Base-by-base conservation (phyloP, 2,329 filamentous ascomycete genomes). In the Epichloe scottii region DNA sequence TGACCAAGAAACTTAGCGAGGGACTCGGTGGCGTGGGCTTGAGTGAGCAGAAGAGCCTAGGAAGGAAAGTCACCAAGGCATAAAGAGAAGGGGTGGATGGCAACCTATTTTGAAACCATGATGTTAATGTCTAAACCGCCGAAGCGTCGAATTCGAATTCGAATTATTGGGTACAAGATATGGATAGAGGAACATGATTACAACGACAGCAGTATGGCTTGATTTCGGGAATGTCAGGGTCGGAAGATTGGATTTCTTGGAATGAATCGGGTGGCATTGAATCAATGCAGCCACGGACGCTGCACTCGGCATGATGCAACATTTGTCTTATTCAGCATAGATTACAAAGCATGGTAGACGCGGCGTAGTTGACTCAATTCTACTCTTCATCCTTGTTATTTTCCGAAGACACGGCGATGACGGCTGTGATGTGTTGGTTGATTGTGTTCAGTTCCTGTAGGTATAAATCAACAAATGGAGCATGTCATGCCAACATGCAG, bases 1-100 rank as follows among this genome's bases (percentile, higher is more conserved):
- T 67, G 43, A 72, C 68, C 14, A 68, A 66, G 62, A 68, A 66
- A 51, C 57, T 72, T 48, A 68, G 67, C 54, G 67, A 67, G 46
- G 66, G 65, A 7, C 56, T 68, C 23, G 56, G 51, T 34, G 56
- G 55, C 6, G 43, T 57, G 14, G 56, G 49, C 42, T n/a, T n/a
- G 8, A 39, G n/a, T 19, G 56, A 51, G 21, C 57, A 58, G 41
- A 62, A 56, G 51, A 52, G 58, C 39, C 40, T 59, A n/a, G 61
- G 57, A 17, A 60, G 58, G 40, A 59, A 60, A 40, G 59, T 30
- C 10, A 23, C 46, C 17, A 49, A 49, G 46, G 38, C 46, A 17
- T 40, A n/a, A 19, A 15, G n/a, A 45, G 34, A 43, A 30, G 23
- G 38, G 17, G 38, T 10, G 38, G 6, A n/a, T 17, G 38, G 38